phyloP scores from a whole-genome alignment of 208 protist species.

The Spongospora subterranea region DNA sequence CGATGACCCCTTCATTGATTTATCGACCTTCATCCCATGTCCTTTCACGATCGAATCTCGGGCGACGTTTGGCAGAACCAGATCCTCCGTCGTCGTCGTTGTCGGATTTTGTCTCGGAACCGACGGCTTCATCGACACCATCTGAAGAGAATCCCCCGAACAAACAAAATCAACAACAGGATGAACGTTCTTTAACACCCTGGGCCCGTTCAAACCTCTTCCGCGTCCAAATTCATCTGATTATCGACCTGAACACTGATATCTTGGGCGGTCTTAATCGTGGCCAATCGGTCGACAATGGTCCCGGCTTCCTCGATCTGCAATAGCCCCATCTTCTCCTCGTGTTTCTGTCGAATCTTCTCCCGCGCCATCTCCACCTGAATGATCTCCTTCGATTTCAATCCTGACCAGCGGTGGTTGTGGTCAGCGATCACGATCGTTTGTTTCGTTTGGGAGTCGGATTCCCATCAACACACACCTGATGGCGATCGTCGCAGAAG shows the following conservation, averaged over 20 bases:
- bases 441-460: background rate
- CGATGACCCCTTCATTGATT: slow-evolving; percentile 13
- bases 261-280: background rate
- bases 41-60: background rate
- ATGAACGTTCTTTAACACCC: too few species aligned
- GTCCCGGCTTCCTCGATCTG: background rate
- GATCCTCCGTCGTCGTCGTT: too few species aligned
- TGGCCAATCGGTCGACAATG: background rate
- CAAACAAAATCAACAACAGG: too few species aligned
- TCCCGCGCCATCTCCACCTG: slow-evolving; percentile 35
- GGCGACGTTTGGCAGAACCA: background rate
- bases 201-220: background rate
- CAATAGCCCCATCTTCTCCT: background rate
- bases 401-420: too few species aligned
- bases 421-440: too few species aligned
- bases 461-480: background rate
- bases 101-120: background rate
- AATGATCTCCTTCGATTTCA: slow-evolving; percentile 49
- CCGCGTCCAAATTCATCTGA: slow-evolving; percentile 10
- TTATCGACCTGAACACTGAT: background rate
- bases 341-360: slow-evolving; percentile 39
- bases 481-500: slow-evolving; percentile 34
- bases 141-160: too few species aligned
- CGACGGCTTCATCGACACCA: too few species aligned
- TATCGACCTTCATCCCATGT: background rate